Base-by-base conservation (phyloP, 2,329 filamentous ascomycete species). In the Fusarium nisikadoi region DNA sequence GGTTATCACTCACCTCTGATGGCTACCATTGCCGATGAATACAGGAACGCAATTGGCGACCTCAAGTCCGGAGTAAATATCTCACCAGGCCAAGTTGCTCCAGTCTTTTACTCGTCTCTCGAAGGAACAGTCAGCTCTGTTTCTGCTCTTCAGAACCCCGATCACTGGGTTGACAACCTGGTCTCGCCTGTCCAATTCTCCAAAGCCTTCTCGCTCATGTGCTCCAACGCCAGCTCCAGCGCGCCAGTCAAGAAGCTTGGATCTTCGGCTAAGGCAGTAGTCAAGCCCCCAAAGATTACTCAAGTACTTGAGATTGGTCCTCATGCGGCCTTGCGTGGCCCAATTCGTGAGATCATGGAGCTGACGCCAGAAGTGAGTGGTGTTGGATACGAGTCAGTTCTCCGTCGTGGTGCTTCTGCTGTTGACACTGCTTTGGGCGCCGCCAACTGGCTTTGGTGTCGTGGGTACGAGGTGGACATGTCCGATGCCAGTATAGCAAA, bases 1-100 rank as follows among this genome's bases (percentile, higher is more conserved):
- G 85, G 85, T 3, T 87, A 87, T 43, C 86, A 88, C 68, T 87
- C 85, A 0, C 81, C 83, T 59, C 84, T 85, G 65, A 87, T 88
- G 85, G 25, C 23, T 12, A 23, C 20, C 4, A 64, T 67, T n/a
- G 43, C 64, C 14, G 64, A 57, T 3, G 41, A 59, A 5, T 67
- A 67, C 45, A 38, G 35, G 10, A 43, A 41, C 10, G 19, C 16
- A 9, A 33, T 56, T 13, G 41, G 50, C 29, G 49, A 61, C 23
- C 38, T 72, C 13, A 36, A 64, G 33, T 8, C 47, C 36, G 62
- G 54, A 50, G 36, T 16, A 33, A 52, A 25, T 7, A 14, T 17
- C 2, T 29, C 31, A 10, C 17, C 29, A 36, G 33, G 33, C 14
- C 19, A 54, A 6, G 45, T 13, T 20, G 7, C 27, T 17, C 56